These are phyloP conservation scores for Phytophthora crassamura DNA, from an alignment of 352 stramenopile genomes.

Conservation along the genomic window DNA sequence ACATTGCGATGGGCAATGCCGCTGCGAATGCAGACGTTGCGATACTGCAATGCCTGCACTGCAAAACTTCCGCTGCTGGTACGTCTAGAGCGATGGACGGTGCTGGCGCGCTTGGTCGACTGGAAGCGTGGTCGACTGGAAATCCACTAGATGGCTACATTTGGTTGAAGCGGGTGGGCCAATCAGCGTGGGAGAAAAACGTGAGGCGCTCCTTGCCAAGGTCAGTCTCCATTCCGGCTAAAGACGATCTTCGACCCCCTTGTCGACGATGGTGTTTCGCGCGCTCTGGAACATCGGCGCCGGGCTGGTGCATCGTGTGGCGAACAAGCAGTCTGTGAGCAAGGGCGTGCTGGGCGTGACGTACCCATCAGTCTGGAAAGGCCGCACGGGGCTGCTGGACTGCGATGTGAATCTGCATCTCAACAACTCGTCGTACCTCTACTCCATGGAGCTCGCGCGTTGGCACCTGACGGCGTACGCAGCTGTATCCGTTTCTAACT, in stretches of 20 bases:
- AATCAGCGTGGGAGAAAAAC: constrained; percentile 14
- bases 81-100: too few species aligned
- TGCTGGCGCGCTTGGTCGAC: too few species aligned
- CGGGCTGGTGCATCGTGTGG: constrained; percentile 57
- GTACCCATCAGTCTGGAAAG: constrained; percentile 75
- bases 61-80: too few species aligned
- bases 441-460: constrained; percentile 86
- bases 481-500: not conserved
- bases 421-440: constrained; percentile 88
- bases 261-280: constrained; percentile 62
- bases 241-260: not conserved
- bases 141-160: too few species aligned
- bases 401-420: constrained; percentile 88
- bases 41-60: too few species aligned
- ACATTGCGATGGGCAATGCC: too few species aligned
- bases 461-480: constrained; percentile 84
- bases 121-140: too few species aligned
- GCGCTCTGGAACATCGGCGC: constrained; percentile 76
- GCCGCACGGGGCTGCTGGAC: constrained; percentile 71
- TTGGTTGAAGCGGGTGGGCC: constrained; percentile 22
- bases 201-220: constrained; percentile 7
- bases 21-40: too few species aligned
- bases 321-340: constrained; percentile 58
- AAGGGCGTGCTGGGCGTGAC: constrained; percentile 63
- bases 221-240: too few species aligned